These are phyloP conservation scores for Hypoxylon sp. DNA, from an alignment of 2,329 filamentous ascomycete species.

Conservation along the genomic window DNA sequence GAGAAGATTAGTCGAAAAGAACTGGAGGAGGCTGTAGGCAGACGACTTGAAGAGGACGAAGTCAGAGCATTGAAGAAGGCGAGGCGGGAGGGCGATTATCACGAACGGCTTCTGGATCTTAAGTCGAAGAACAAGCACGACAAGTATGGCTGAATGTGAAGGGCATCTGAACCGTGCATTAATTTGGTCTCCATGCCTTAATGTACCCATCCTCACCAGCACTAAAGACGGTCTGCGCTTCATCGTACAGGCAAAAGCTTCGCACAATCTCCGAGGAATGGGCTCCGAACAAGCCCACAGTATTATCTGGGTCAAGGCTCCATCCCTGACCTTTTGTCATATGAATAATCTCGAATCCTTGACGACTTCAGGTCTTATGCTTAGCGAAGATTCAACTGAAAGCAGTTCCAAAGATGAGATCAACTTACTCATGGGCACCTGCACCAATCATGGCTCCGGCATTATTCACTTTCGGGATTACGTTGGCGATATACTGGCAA, in stretches of 20 bases:
- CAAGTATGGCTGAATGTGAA: conserved; percentile 71
- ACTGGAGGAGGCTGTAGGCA: conserved; percentile 83
- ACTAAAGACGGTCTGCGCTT: conserved; percentile 69
- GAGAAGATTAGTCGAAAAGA: conserved; percentile 90
- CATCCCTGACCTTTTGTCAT: conserved; percentile 66
- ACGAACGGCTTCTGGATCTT: conserved; percentile 86
- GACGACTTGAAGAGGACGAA: conserved; percentile 85
- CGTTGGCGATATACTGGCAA: conserved; percentile 80
- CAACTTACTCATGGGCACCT: conserved; percentile 74
- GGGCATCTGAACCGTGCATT: conserved; percentile 40
- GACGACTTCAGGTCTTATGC: conserved; percentile 55
- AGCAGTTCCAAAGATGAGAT: neutral
- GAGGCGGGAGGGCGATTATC: conserved; percentile 86
- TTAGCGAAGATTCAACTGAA: conserved; percentile 29
- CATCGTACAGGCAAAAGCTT: conserved; percentile 73
- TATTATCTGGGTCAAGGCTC: conserved; percentile 66
- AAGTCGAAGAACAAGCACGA: conserved; percentile 95
- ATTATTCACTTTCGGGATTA: conserved; percentile 70
- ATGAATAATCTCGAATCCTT: conserved; percentile 71
- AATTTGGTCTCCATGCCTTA: conserved; percentile 66
- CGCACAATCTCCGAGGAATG: conserved; percentile 74
- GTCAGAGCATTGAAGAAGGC: conserved; percentile 86
- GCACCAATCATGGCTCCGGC: conserved; percentile 71
- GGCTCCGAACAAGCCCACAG: conserved; percentile 70
- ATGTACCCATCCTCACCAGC: conserved; percentile 70